Conservation (phyloP, 139 green algal genomes). For the Coelastrella sp. region DNA sequence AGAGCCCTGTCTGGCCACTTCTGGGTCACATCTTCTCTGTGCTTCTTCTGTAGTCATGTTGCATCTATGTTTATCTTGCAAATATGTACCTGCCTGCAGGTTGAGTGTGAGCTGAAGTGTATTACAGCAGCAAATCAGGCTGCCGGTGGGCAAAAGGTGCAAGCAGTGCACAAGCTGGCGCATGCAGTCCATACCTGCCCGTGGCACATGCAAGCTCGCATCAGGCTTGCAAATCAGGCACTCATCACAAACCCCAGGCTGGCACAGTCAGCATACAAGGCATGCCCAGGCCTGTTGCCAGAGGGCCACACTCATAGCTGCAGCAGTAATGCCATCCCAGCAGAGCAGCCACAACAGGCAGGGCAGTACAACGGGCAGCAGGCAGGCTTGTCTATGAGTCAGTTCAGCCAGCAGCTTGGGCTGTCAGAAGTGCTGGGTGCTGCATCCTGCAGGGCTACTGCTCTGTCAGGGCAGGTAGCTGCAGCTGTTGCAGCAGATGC, state of each 20-base stretch:
- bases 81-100: background rate
- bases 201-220: background rate
- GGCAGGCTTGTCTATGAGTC: background rate
- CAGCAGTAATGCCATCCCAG: constrained; percentile 18
- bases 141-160: background rate
- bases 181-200: constrained; percentile 55
- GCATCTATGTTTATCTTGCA: no score
- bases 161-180: constrained; percentile 29
- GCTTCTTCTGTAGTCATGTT: no score
- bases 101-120: constrained; percentile 33
- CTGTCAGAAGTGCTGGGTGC: constrained; percentile 12
- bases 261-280: constrained; percentile 16
- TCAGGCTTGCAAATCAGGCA: constrained; percentile 8
- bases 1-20: no score
- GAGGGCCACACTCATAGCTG: background rate
- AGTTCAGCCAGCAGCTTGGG: background rate
- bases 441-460: background rate
- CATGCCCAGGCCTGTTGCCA: constrained; percentile 16
- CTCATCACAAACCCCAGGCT: background rate
- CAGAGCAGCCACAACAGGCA: background rate
- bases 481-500: constrained; percentile 18
- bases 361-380: background rate
- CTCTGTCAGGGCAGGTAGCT: constrained; percentile 9
- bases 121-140: constrained; percentile 13
- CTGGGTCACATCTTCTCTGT: no score